phyloP scores from a whole-genome alignment of 2,329 filamentous ascomycete genomes.

The Colletotrichum melonis region DNA sequence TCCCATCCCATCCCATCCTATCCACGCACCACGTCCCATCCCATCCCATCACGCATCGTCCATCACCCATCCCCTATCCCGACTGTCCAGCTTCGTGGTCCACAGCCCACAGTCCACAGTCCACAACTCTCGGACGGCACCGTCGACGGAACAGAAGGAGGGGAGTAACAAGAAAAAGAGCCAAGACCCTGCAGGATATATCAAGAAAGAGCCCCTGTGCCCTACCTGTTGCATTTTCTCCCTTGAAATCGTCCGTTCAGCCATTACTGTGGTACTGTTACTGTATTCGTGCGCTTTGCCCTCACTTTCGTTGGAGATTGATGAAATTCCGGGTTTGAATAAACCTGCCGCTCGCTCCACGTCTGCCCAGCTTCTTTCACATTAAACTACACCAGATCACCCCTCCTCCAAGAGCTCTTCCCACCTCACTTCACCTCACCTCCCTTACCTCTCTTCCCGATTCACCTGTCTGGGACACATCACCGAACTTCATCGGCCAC shows the following conservation, averaged over 20 bases:
- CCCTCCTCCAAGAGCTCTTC: not conserved
- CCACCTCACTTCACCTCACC: too few relatives aligned
- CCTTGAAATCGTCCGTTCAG: not conserved
- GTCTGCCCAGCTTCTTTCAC: not conserved
- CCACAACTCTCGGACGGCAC: conserved; percentile 16
- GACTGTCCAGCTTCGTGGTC: conserved; percentile 18
- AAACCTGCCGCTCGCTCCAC: conserved; percentile 27
- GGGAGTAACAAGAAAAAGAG: conserved; percentile 6
- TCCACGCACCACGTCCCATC: conserved; percentile 6
- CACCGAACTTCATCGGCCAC: conserved; percentile 2
- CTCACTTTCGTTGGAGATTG: conserved; percentile 31
- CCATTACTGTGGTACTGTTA: not conserved
- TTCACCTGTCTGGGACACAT: not conserved
- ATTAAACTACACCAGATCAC: not conserved
- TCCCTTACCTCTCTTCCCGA: not conserved
- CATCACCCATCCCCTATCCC: conserved; percentile 16
- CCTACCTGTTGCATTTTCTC: not conserved
- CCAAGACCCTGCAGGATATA: conserved; percentile 31
- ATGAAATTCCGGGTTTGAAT: conserved; percentile 16
- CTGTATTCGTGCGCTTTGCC: not conserved
- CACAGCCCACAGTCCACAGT: conserved; percentile 14
- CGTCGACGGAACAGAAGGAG: conserved; percentile 3
- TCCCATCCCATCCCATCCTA: conserved; percentile 29
- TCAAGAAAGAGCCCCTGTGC: conserved; percentile 33
- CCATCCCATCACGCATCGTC: conserved; percentile 1